Evolutionary conservation across 306 rosid species (phyloP), one percentile per base, ranked within the genome.

Genomic region (Lagenaria siceraria): DNA sequence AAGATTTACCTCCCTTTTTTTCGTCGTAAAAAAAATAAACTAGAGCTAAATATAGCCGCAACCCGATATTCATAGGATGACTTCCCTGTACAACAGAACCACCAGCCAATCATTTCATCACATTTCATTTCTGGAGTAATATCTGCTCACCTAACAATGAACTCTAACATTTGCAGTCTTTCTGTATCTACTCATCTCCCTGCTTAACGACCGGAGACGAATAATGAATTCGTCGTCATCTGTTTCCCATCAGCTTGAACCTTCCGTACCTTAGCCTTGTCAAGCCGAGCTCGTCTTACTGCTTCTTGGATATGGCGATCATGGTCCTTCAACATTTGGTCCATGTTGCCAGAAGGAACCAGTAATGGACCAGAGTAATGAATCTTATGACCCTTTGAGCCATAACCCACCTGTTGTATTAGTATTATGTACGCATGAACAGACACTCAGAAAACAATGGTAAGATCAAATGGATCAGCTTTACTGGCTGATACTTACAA

Each of bases 221-320:
- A 86, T 83, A 96, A 88, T 79, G 97, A 90, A 90, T 90, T 90
- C 79, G 84, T 83, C 53, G 85, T 78, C 78, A 87, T 78, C 87
- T 88, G 93, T 82, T 87, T 90, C 81, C 90, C 91, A 62, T 96
- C 99, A 42, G 83, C 90, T 82, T 96, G 98, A 79, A 83, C 84
- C 81, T 87, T 92, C 80, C 96, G 81, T 81, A 83, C 81, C 84
- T 88, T 92, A 13, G 99, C 99, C 87, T 92, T 95, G 91, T 90
- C 97, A 2, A 92, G 78, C 6, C 97, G 96, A 2, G 97, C 90
- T 81, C 96, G 87, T 88, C 98, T 82, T 75, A 85, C 96, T 3
- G 92, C 98, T 85, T 96, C 99, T 78, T 96, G 99, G 81, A 96
- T 92, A 25, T 96, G 99, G 54, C 97, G 92, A 80, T 96, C 98